Base-by-base conservation (phyloP, 2,329 filamentous ascomycete species). In the Diaporthe nobilis region DNA sequence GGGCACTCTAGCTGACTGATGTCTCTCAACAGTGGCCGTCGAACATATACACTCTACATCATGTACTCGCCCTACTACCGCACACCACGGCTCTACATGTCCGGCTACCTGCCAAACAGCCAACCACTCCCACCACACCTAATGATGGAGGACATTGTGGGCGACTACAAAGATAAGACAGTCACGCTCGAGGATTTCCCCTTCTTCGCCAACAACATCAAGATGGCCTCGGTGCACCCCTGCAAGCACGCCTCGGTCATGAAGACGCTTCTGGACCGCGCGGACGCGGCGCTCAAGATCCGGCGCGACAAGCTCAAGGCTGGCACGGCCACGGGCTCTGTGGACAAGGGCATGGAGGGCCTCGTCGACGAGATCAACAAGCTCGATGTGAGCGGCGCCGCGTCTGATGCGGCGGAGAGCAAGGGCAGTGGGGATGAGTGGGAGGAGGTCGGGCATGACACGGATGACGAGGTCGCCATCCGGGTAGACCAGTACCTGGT, bases 31-130 rank as follows among this genome's bases (percentile, higher is more conserved):
- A 98, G 95, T 75, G 93, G 94, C 72, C 90, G 94, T 71, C 94
- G 97, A 79, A 98, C 95, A n/a, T 99, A 99, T 85, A 98, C 94
- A 60, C 93, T 99, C 79, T 99, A 99, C 89, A 98, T 99, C 82
- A 97, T 95, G 86, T 99, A 99, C 87, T 95, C 96, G 6, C 94
- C 96, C 51, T 98, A 98, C 88, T 99, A 98, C 86, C 94, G 95
- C 80, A 98, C 97, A 5, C 97, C 97, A 0, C 95, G 97, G 47
- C 91, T 98, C 81, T 99, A 98, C 85, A 92, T 99, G 65, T 97
- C 95, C 0, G 97, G 97, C 81, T 98, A 98, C 85, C 88, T 92
- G 17, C 90, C 94, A 37, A 91, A 92, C 75, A 94, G 94, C 39
- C 94, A 95, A 39, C 81, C 83, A 7, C 80, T 85, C 3, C 77